Evolutionary conservation across 192 early-diverging fungal species (phyloP), one percentile per base, ranked within the genome.

Genomic region (Podila epicladia): DNA sequence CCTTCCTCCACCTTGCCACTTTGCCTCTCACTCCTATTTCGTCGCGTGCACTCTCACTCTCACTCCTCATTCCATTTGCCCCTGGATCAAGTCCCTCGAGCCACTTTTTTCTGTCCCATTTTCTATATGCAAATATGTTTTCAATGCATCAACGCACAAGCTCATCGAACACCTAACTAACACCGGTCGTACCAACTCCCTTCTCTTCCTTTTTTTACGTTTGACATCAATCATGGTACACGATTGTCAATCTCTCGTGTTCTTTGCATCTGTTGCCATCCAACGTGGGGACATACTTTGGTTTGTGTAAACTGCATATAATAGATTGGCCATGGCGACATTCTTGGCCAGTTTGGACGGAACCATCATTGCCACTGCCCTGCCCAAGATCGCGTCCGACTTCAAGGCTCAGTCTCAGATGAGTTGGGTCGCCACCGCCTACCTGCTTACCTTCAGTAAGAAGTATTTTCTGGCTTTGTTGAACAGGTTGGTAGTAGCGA

Each of bases 391-490:
- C 31, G 83, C 86, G 24, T 82, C 85, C 3, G 82, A 91, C 4
- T 92, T 92, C 59, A 80, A 90, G 31, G 85, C 91, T 0, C 80
- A 89, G 3, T 83, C 85, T 35, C 80, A 89, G 64, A 87, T 93
- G 59, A 84, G 92, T 5, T 97, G 96, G 96, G 91, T 96, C 51
- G 95, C 91, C 22, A 90, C 89, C 17, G 84, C 89, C 32, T 95
- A 92, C 64, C 71, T 94, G 45, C 76, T 94, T 51, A 91, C 89
- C 5, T 80, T 64, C 67, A 80, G 73, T 75, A 75, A 45, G 65
- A 63, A 32, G n/a, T 11, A 0, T 9, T 29, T 55, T 55, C 11
- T 20, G 5, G 1, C 19, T 22, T 53, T 53, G 50, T n/a, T n/a
- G 20, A 53, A 53, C 38, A 45, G 1, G 13, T 45, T 45, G 3